Base-by-base conservation (phyloP, 768 basidiomycete genomes). In the Favolaschia claudopus region DNA sequence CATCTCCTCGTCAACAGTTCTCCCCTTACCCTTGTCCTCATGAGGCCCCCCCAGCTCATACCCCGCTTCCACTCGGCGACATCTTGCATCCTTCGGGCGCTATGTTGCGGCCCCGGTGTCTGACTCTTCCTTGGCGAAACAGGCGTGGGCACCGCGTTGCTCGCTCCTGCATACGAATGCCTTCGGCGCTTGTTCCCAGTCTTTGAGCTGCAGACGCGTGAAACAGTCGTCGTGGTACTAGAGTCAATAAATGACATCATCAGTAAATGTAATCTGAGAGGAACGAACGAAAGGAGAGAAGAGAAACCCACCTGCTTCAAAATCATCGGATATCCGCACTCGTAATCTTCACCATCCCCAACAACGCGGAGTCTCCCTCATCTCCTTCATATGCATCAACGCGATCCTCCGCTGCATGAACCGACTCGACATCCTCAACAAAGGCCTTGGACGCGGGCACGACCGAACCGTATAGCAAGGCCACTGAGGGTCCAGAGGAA, bases 151-250 rank as follows among this genome's bases (percentile, higher is more conserved):
- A 40, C 28, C 19, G 27, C 33, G 34, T 64, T 64, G 38, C 33
- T 29, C 8, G 59, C 63, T 4, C 70, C 66, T 5, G 69, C 67
- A 47, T 73, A 73, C 19, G 75, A 72, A 2, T 70, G 64, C 37
- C 76, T 74, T 15, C 76, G 69, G 15, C 70, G 64, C 49, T 65
- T 64, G 5, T 65, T 49, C 33, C 19, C 67, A 69, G 34, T 69
- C n/a, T n/a, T n/a, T n/a, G n/a, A n/a, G 70, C 50, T 70, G 50
- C 60, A 48, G 74, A 42, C 63, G 75, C 62, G 89, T 87, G 66
- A 90, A 85, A 68, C 92, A 91, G 65, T 96, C 94, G 64, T 93
- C 91, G 73, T 95, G 89, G 66, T 96, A 89, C 89, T 93, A n/a
- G 36, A n/a, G n/a, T 46, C 7, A 32, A 48, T 46, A 55, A 49